Conservation (phyloP, 1,284 basidiomycete genomes). For the Pseudozyma flocculosa region DNA sequence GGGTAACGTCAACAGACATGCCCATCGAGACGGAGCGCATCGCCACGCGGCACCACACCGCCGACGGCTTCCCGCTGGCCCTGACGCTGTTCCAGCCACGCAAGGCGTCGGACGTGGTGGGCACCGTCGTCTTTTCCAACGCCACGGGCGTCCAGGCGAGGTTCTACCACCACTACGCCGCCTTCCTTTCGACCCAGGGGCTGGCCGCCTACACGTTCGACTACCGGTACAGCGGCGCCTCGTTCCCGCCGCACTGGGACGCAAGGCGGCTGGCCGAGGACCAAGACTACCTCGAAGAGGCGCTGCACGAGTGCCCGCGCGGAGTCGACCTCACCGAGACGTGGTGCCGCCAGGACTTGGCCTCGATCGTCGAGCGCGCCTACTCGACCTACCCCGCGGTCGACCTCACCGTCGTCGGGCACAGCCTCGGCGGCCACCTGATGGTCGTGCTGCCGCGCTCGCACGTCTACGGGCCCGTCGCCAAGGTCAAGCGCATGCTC, state of each 20-base stretch:
- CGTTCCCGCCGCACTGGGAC: conserved; percentile 35
- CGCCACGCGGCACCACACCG: conserved; percentile 7
- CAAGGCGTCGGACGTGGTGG: conserved; percentile 6
- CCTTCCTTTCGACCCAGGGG: conserved; percentile 34
- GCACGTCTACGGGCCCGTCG: conserved; percentile 28
- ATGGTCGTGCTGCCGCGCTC: conserved; percentile 24
- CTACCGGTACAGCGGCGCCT: conserved; percentile 39
- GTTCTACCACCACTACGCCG: conserved; percentile 43
- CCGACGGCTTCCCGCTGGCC: conserved; percentile 35
- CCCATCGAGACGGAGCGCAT: too few species aligned
- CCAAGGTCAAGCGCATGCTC: conserved; percentile 30
- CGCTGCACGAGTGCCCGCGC: conserved; percentile 26
- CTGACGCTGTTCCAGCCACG: conserved; percentile 31
- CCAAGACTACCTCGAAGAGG: conserved; percentile 34
- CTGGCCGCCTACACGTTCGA: conserved; percentile 43
- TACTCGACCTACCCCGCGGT: conserved; percentile 21
- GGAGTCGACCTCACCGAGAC: conserved; percentile 37
- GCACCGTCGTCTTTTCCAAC: conserved; percentile 35
- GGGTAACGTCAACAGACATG: too few species aligned
- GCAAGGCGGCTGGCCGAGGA: conserved; percentile 26
- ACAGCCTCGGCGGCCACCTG: conserved; percentile 43
- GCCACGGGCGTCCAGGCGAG: conserved; percentile 42
- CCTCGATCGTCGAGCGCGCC: conserved; percentile 27
- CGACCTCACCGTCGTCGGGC: conserved; percentile 35
- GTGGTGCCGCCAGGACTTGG: conserved; percentile 40